phyloP scores from a whole-genome alignment of 116 monocot species.

The Phalaenopsis hybrid region DNA sequence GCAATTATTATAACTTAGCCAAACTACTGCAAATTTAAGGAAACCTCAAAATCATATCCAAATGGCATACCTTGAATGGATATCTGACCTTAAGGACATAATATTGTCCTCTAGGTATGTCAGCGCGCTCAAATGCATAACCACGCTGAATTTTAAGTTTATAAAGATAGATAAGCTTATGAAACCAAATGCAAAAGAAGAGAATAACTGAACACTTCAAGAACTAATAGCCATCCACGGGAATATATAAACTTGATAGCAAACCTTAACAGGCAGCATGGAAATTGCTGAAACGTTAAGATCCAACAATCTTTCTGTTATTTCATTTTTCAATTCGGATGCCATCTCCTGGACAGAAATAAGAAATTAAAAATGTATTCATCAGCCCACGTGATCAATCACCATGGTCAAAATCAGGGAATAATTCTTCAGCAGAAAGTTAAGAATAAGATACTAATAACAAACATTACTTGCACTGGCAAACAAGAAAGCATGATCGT shows the following conservation, averaged over 20 bases:
- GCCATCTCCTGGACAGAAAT: slow-evolving; percentile 63
- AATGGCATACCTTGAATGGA: slow-evolving; percentile 69
- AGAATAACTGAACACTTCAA: not conserved
- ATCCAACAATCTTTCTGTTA: slow-evolving; percentile 57
- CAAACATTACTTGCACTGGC: not conserved
- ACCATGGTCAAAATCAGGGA: not conserved
- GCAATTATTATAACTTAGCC: not conserved
- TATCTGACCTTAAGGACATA: slow-evolving; percentile 90
- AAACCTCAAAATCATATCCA: not conserved
- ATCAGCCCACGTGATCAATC: not conserved
- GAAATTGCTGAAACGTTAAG: slow-evolving; percentile 72
- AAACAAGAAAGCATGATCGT: not conserved
- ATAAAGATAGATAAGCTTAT: not conserved
- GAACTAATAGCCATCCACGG: not conserved
- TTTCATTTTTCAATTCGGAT: slow-evolving; percentile 68
- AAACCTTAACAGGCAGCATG: slow-evolving; percentile 88
- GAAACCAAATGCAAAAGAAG: slow-evolving; percentile 3
- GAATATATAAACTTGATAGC: slow-evolving; percentile 4
- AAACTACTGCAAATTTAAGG: not conserved
- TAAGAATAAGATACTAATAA: not conserved
- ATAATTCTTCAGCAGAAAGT: not conserved
- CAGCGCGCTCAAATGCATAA: slow-evolving; percentile 84
- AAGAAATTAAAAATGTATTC: not conserved
- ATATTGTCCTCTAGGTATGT: slow-evolving; percentile 71
- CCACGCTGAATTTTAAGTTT: slow-evolving; percentile 37